Evolutionary conservation across 805 yeast species (phyloP).

Genomic region (Schizosaccharomyces osmophilus): DNA sequence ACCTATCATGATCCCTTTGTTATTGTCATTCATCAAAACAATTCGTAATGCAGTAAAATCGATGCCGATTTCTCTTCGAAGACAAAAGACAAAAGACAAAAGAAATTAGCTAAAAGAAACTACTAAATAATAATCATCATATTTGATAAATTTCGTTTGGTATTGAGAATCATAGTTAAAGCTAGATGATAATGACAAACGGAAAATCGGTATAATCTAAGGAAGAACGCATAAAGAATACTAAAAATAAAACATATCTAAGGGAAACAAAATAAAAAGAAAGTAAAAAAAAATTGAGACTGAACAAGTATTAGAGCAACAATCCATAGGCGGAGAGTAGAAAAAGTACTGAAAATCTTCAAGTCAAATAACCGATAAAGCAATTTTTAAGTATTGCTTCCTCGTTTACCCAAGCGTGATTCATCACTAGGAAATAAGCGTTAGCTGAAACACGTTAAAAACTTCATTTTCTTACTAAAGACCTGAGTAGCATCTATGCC

Average conservation of each 20-base stretch:
- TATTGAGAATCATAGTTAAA: too few relatives aligned
- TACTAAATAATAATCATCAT: neutral
- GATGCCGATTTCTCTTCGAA: too few relatives aligned
- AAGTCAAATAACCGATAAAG: neutral
- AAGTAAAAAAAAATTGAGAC: too few relatives aligned
- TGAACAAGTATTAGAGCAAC: neutral
- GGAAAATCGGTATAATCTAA: neutral
- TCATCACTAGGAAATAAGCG: neutral
- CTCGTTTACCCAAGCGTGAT: neutral
- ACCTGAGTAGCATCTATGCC: constrained; percentile 56
- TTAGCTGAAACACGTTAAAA: neutral
- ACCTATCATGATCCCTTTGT: neutral
- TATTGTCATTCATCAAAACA: neutral
- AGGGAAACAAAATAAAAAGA: neutral
- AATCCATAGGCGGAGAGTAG: neutral
- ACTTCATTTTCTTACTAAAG: constrained; percentile 22
- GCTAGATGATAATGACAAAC: too few relatives aligned
- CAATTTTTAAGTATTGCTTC: neutral
- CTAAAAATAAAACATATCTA: neutral
- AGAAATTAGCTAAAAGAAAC: too few relatives aligned
- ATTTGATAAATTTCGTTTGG: neutral
- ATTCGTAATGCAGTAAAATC: neutral
- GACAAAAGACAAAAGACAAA: too few relatives aligned
- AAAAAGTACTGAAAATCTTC: neutral
- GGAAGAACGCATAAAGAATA: neutral